phyloP scores from a whole-genome alignment of 768 basidiomycete species.

The Boletus bicolor region DNA sequence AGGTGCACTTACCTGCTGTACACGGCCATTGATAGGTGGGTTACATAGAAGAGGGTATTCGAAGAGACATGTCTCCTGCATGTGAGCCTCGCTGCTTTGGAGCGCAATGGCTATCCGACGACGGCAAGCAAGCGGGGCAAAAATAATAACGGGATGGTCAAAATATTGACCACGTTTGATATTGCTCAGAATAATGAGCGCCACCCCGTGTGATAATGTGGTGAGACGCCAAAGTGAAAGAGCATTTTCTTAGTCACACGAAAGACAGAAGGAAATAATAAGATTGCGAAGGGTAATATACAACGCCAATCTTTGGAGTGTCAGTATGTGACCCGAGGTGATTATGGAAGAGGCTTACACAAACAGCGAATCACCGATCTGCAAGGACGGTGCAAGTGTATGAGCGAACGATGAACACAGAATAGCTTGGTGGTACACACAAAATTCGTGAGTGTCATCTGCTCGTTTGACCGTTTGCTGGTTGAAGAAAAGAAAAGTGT shows the following conservation, averaged over 20 bases:
- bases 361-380: conserved; percentile 38
- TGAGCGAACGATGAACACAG: conserved; percentile 6
- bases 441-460: conserved; percentile 97
- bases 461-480: conserved; percentile 96
- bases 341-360: conserved; percentile 37
- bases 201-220: conserved; percentile 56
- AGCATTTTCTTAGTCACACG: conserved; percentile 38
- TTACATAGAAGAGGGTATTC: background rate
- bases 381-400: background rate
- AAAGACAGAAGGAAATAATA: conserved; percentile 12
- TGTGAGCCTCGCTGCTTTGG: conserved; percentile 49
- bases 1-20: conserved; percentile 18
- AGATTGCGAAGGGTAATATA: conserved; percentile 36
- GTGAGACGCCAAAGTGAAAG: conserved; percentile 86
- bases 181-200: conserved; percentile 86
- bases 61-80: conserved; percentile 39
- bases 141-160: conserved; percentile 35
- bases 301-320: conserved; percentile 27
- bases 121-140: conserved; percentile 38
- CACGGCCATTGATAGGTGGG: background rate
- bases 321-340: conserved; percentile 19
- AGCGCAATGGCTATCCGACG: conserved; percentile 24
- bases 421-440: conserved; percentile 44
- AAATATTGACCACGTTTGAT: conserved; percentile 35
- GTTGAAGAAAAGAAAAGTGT: conserved; percentile 32